Conservation (phyloP, 2,329 filamentous ascomycete species). For the Sporothrix humicola region DNA sequence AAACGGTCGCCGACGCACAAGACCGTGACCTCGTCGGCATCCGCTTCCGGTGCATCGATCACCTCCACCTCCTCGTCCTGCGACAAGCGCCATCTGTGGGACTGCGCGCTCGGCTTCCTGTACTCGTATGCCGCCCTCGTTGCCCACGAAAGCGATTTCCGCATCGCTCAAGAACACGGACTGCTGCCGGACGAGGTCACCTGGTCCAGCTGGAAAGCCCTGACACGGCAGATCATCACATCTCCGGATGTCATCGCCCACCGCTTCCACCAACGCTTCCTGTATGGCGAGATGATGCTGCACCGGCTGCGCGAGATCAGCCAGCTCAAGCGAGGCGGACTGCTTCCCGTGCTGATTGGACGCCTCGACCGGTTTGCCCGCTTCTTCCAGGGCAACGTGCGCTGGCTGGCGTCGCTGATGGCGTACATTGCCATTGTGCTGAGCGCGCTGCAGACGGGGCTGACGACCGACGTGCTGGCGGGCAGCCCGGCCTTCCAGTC, state of each 20-base stretch:
- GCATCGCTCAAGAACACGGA: constrained; percentile 45
- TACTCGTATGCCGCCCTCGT: constrained; percentile 49
- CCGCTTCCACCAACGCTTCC: constrained; percentile 47
- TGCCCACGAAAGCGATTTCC: constrained; percentile 48
- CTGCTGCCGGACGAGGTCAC: constrained; percentile 46
- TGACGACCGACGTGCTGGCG: constrained; percentile 46
- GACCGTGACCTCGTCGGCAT: background rate
- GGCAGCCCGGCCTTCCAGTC: constrained; percentile 49
- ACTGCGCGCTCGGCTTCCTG: constrained; percentile 48
- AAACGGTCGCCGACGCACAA: background rate
- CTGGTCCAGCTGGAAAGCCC: constrained; percentile 50
- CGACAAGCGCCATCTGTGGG: constrained; percentile 36
- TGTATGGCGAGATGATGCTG: constrained; percentile 51
- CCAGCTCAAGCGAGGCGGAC: constrained; percentile 41
- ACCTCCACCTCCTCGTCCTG: constrained; percentile 30
- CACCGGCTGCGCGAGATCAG: constrained; percentile 50
- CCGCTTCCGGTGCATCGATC: background rate
- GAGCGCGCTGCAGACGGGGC: constrained; percentile 57
- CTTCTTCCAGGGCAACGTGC: constrained; percentile 53
- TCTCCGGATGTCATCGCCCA: constrained; percentile 42
- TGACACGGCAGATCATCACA: constrained; percentile 44
- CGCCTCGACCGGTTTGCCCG: constrained; percentile 45
- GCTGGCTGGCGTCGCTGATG: constrained; percentile 48
- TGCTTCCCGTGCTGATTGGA: constrained; percentile 39
- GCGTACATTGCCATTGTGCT: constrained; percentile 54